Evolutionary conservation across 148 eudicot species (phyloP).

Genomic region (Vaccinium myrtillus): DNA sequence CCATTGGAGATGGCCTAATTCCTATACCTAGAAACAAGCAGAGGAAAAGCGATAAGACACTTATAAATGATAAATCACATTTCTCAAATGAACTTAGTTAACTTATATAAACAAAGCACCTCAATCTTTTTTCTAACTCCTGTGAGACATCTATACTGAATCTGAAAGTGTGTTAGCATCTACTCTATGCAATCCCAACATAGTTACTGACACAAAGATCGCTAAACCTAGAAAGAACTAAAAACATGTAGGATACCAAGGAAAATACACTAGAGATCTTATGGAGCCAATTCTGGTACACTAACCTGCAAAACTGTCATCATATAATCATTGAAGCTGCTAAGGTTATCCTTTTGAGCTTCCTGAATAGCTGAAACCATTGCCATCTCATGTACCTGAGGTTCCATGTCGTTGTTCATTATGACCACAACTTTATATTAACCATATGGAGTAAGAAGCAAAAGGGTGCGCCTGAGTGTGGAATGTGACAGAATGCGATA

Average conservation of each 20-base stretch:
- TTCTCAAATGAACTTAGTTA: neutral
- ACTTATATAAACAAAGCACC: neutral
- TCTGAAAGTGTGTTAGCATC: neutral
- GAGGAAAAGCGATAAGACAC: neutral
- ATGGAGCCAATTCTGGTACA: slow-evolving; percentile 15
- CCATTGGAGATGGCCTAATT: neutral
- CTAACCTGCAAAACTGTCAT: slow-evolving; percentile 93
- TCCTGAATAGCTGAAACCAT: slow-evolving; percentile 94
- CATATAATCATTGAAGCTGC: slow-evolving; percentile 89
- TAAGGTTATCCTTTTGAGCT: slow-evolving; percentile 90
- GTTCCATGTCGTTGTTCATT: slow-evolving; percentile 6
- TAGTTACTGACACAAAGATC: neutral
- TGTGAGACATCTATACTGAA: neutral
- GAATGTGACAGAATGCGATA: neutral
- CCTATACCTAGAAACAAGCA: neutral
- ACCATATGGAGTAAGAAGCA: neutral
- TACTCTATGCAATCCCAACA: neutral
- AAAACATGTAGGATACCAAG: neutral
- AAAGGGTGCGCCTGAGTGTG: neutral
- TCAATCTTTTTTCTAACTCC: neutral
- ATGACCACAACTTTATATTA: neutral
- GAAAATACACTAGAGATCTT: neutral
- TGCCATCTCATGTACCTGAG: slow-evolving; percentile 96
- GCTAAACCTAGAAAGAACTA: neutral
- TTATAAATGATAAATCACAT: neutral